phyloP scores from a whole-genome alignment of 306 rosid genomes.

The Sindora glabra region DNA sequence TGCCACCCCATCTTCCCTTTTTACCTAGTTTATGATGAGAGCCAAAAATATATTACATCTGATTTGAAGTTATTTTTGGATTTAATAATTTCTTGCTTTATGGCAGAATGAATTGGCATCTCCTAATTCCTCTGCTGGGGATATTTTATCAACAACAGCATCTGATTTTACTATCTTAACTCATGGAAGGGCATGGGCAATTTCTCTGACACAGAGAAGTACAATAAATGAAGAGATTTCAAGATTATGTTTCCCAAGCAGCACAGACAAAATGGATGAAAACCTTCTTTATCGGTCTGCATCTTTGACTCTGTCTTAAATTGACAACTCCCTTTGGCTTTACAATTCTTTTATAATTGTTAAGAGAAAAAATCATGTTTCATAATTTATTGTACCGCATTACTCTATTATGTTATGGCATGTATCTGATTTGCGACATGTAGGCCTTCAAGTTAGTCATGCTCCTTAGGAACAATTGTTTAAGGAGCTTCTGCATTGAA shows the following conservation, averaged over 20 bases:
- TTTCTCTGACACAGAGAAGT: constrained; percentile 63
- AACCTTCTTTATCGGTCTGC: constrained; percentile 71
- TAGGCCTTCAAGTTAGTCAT: neutral
- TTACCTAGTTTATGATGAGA: neutral
- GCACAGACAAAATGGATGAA: constrained; percentile 34
- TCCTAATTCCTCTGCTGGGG: constrained; percentile 34
- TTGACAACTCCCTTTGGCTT: constrained; percentile 1
- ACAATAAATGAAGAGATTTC: constrained; percentile 60
- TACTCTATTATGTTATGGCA: neutral
- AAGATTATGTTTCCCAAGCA: constrained; percentile 33
- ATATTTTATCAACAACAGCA: constrained; percentile 30
- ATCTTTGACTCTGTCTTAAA: constrained; percentile 12
- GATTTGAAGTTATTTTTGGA: neutral
- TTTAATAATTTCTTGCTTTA: constrained; percentile 8
- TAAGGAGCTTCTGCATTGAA: neutral
- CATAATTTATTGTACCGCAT: neutral
- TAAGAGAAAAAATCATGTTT: neutral
- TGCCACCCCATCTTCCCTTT: neutral
- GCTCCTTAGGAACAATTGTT: neutral
- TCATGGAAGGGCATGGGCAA: constrained; percentile 78
- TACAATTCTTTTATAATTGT: neutral
- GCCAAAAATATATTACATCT: constrained; percentile 12
- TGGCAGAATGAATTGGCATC: constrained; percentile 52
- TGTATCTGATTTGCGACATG: neutral
- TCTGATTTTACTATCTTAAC: constrained; percentile 37